These are phyloP conservation scores for Alternaria gansuensis DNA, from an alignment of 2,329 filamentous ascomycete species.

Conservation along the genomic window DNA sequence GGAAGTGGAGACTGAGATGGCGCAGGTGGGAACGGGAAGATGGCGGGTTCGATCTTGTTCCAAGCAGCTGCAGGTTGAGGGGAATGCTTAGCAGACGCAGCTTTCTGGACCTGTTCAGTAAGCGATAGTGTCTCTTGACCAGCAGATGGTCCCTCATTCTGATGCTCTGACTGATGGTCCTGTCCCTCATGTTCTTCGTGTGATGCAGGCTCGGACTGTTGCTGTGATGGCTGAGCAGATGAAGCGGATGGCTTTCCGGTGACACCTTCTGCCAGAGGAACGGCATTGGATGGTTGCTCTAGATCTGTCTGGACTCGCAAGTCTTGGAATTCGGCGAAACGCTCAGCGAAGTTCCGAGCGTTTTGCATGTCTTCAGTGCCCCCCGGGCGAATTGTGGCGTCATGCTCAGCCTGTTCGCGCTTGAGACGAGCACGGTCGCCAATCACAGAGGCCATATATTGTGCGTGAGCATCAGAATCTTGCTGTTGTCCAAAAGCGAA, in stretches of 20 bases:
- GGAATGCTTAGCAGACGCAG: slow-evolving; percentile 68
- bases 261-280: slow-evolving; percentile 48
- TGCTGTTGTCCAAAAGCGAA: slow-evolving; percentile 62
- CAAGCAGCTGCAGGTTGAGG: slow-evolving; percentile 64
- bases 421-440: slow-evolving; percentile 68
- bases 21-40: slow-evolving; percentile 79
- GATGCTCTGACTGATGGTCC: slow-evolving; percentile 23
- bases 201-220: slow-evolving; percentile 31
- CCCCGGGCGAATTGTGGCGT: slow-evolving; percentile 50
- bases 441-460: slow-evolving; percentile 68
- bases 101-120: slow-evolving; percentile 85
- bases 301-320: slow-evolving; percentile 77
- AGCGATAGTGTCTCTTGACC: slow-evolving; percentile 70
- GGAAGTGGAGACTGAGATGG: slow-evolving; percentile 83
- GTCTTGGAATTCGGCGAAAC: slow-evolving; percentile 84
- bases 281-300: slow-evolving; percentile 47
- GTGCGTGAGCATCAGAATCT: slow-evolving; percentile 59
- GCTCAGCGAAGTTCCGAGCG: slow-evolving; percentile 65
- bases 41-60: slow-evolving; percentile 72
- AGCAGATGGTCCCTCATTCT: slow-evolving; percentile 18
- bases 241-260: slow-evolving; percentile 44
- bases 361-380: slow-evolving; percentile 42
- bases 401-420: slow-evolving; percentile 68
- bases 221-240: slow-evolving; percentile 35
- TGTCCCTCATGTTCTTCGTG: slow-evolving; percentile 33